Evolutionary conservation across 2,329 filamentous ascomycete species (phyloP), one percentile per base, ranked within the genome.

Genomic region (Pseudogymnoascus sp.): DNA sequence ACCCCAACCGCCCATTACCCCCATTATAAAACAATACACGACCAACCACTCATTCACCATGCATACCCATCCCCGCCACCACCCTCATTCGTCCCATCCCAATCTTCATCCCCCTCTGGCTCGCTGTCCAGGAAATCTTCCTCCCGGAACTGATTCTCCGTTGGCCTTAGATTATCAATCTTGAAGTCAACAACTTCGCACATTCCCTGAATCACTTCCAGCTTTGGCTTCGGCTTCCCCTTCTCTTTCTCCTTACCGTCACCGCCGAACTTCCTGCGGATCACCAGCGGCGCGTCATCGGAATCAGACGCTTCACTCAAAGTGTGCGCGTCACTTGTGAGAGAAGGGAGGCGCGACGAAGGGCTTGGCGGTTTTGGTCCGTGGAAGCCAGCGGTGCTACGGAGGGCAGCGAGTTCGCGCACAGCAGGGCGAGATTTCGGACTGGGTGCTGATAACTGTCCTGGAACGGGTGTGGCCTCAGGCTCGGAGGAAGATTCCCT

Each of bases 81-180:
- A 11, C 22, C 58, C 8, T 61, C 36, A 20, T 28, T 60, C 25
- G 58, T 43, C 15, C 68, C 78, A 33, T 79, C 78, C 62, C 81
- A 79, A 50, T 81, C 78, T 36, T 77, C 74, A 57, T 83, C 81
- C 4, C 82, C 83, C 58, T 84, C 78, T 82, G 70, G 71, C 65
- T 83, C 80, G 6, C 73, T 74, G 63, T 82, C 81, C 12, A 89
- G 72, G 67, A 93, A 92, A 70, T 93, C 88, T 1, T 81, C 83
- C 77, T 91, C 89, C 20, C 80, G 80, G 65, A 81, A 89, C 63
- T 87, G 84, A 22, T 81, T 75, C 73, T 91, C 89, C 2, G 80
- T 79, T 4, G 86, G 85, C 63, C 90, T 86, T 69, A 89, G 82
- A 70, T 92, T 92, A 72, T 92, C 89, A 66, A 92, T 86, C 47